Conservation (phyloP, 148 eudicot species). For the Heliosperma pusillum region DNA sequence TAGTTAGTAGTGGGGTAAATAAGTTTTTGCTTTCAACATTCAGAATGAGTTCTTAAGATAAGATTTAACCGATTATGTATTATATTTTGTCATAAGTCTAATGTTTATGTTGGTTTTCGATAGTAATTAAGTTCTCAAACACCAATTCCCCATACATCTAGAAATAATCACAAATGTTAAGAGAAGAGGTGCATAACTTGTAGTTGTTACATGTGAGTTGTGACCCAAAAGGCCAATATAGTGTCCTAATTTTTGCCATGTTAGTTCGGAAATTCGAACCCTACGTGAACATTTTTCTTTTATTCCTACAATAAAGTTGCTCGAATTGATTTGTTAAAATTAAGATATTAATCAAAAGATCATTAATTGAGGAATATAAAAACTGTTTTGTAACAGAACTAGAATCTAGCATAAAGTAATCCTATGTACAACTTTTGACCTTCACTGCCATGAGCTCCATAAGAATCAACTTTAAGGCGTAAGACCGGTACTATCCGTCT, state of each 20-base stretch:
- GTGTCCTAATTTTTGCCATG: background rate
- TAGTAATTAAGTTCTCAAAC: background rate
- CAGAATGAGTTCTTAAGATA: slow-evolving; percentile 15
- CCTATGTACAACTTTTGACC: slow-evolving; percentile 30
- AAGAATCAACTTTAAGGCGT: slow-evolving; percentile 30
- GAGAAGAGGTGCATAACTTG: background rate
- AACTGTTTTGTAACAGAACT: background rate
- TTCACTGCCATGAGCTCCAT: slow-evolving; percentile 19
- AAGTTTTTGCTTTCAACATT: slow-evolving; percentile 21
- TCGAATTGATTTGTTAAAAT: background rate
- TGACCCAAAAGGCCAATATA: background rate
- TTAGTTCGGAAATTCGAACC: background rate
- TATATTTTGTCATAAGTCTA: too few species aligned
- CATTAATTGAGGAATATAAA: background rate
- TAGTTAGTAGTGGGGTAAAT: too few species aligned
- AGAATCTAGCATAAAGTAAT: slow-evolving; percentile 13
- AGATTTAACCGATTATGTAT: background rate
- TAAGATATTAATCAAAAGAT: background rate
- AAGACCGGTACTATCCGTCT: too few species aligned
- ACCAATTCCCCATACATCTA: background rate
- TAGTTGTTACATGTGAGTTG: background rate
- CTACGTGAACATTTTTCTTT: too few species aligned
- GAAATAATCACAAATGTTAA: background rate
- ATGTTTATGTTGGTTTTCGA: background rate
- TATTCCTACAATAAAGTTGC: too few species aligned